Percentiles rank a stretch among this genome's conserved stretches.
Evolutionary conservation across 306 rosid species (phyloP).

Genomic region (Abrus pulchellus): DNA sequence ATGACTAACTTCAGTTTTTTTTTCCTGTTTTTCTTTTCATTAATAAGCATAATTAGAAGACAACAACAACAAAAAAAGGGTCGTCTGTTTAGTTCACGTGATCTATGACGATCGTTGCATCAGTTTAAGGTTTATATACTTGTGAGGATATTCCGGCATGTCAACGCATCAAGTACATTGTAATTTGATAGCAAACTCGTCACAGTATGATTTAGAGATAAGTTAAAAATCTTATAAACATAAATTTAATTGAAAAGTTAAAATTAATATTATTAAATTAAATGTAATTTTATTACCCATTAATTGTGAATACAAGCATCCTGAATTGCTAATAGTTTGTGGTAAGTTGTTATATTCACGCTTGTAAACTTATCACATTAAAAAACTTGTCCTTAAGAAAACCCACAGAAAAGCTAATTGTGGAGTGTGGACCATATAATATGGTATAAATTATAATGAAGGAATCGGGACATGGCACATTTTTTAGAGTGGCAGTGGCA

Average conservation of each 20-base stretch:
- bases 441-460: background rate
- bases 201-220: too few species aligned
- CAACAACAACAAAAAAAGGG: constrained; percentile 4
- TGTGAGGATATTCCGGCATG: background rate
- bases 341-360: background rate
- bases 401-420: constrained; percentile 2
- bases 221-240: too few species aligned
- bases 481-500: constrained; percentile 37
- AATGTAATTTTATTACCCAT: too few species aligned
- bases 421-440: constrained; percentile 27
- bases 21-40: background rate
- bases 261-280: too few species aligned
- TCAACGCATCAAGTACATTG: background rate
- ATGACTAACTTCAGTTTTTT: too few species aligned
- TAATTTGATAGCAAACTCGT: background rate
- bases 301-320: too few species aligned
- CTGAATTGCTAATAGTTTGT: too few species aligned
- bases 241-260: too few species aligned
- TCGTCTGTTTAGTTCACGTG: constrained; percentile 36
- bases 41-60: constrained; percentile 9
- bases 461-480: constrained; percentile 13
- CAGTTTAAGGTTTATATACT: constrained; percentile 6
- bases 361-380: background rate
- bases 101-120: constrained; percentile 7
- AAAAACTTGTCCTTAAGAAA: constrained; percentile 2